A percentile compares a stretch with the other conserved stretches of the same genome.
Evolutionary conservation across 495 filamentous ascomycete genomes (phyloP).

Genomic region (Xylaria longipes): DNA sequence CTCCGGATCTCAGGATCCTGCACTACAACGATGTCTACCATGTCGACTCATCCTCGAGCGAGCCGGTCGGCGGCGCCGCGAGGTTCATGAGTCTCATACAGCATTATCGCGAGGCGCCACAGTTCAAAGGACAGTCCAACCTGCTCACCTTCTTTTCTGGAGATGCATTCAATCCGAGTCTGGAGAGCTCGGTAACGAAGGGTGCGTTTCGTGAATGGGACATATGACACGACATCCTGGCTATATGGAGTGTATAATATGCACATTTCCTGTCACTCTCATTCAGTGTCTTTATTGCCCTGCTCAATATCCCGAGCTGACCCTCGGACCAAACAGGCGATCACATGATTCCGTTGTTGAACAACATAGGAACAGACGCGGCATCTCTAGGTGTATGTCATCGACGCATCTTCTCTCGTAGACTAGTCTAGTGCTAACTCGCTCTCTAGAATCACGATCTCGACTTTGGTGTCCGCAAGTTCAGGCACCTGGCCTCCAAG

Average conservation of each 20-base stretch:
- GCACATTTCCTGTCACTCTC: background rate
- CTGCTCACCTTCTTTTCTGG: slow-evolving; percentile 87
- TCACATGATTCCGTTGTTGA: slow-evolving; percentile 91
- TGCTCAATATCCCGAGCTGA: background rate
- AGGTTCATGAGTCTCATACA: slow-evolving; percentile 81
- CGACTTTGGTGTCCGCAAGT: slow-evolving; percentile 87
- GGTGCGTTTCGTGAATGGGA: slow-evolving; percentile 48
- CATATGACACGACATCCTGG: background rate
- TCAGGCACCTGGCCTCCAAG: slow-evolving; percentile 70
- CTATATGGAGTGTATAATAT: background rate
- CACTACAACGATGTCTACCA: slow-evolving; percentile 97
- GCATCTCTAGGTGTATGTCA: slow-evolving; percentile 76
- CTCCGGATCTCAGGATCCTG: slow-evolving; percentile 77
- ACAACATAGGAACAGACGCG: slow-evolving; percentile 74
- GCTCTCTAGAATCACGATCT: slow-evolving; percentile 78
- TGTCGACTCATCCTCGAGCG: slow-evolving; percentile 73
- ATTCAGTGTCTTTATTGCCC: background rate
- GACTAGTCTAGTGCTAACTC: slow-evolving; percentile 32
- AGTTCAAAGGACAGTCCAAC: slow-evolving; percentile 65
- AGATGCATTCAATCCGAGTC: slow-evolving; percentile 88
- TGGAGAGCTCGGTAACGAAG: slow-evolving; percentile 87
- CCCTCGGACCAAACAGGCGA: slow-evolving; percentile 47
- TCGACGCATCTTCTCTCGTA: background rate
- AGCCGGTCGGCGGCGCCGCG: slow-evolving; percentile 79
- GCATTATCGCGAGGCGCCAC: slow-evolving; percentile 67